Percentiles rank a stretch among this genome's conserved stretches.
phyloP scores from a whole-genome alignment of 257 asterid species.

The Cruciata laevipes region DNA sequence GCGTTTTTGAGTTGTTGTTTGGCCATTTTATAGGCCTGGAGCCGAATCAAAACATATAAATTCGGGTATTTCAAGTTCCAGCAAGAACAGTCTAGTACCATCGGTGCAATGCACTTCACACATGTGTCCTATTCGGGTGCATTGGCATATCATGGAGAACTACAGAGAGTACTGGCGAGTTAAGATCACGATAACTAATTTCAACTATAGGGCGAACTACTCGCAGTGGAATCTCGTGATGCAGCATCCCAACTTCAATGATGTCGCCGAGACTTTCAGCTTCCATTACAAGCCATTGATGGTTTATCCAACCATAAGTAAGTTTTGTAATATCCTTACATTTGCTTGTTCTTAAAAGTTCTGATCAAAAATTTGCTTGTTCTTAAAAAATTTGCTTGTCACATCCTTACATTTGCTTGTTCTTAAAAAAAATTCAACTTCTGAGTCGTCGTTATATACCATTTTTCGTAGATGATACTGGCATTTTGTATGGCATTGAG shows the following conservation, averaged over 20 bases:
- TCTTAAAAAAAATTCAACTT: background rate
- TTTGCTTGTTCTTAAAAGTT: background rate
- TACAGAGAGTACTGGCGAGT: slow-evolving; percentile 88
- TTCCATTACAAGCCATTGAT: slow-evolving; percentile 66
- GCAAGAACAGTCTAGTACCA: slow-evolving; percentile 46
- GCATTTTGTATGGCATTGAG: slow-evolving; percentile 39
- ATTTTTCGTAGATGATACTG: slow-evolving; percentile 42
- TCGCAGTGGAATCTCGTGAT: slow-evolving; percentile 72
- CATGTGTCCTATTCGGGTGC: slow-evolving; percentile 87
- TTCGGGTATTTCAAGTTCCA: slow-evolving; percentile 56
- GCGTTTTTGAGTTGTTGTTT: slow-evolving; percentile 1
- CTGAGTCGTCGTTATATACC: background rate
- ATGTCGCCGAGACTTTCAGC: slow-evolving; percentile 75
- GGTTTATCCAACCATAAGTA: slow-evolving; percentile 45
- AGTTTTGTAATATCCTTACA: background rate
- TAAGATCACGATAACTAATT: slow-evolving; percentile 66
- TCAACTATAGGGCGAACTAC: slow-evolving; percentile 70
- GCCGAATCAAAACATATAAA: slow-evolving; percentile 45
- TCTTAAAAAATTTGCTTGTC: background rate
- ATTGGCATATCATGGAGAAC: slow-evolving; percentile 78
- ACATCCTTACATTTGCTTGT: background rate
- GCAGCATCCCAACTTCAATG: slow-evolving; percentile 82
- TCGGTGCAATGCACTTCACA: slow-evolving; percentile 69
- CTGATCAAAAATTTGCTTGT: background rate
- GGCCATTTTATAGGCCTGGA: background rate